Evolutionary conservation across 139 green algal species (phyloP).

Genomic region (Chlorella sp.): DNA sequence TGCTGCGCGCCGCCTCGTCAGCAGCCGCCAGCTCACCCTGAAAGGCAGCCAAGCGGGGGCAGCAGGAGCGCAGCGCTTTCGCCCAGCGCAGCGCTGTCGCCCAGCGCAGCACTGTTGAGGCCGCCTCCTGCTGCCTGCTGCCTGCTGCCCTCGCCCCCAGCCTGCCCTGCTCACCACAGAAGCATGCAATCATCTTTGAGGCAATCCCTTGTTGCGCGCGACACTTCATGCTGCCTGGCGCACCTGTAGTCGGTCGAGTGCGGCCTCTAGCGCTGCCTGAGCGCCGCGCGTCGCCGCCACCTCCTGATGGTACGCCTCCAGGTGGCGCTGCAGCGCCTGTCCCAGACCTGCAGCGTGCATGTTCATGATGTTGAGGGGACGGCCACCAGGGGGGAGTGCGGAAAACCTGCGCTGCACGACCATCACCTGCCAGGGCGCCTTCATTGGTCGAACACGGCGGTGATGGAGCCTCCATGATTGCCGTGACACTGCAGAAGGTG

Average conservation of each 20-base stretch:
- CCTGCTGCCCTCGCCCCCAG: too few species aligned
- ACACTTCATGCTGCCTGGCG: not conserved
- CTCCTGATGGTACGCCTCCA: not conserved
- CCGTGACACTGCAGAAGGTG: too few species aligned
- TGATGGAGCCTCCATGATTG: too few species aligned
- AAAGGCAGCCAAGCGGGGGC: not conserved
- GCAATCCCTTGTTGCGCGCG: not conserved
- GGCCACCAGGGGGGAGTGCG: too few species aligned
- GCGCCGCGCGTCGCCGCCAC: conserved; percentile 1
- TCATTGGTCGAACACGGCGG: too few species aligned
- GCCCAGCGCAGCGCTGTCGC: not conserved
- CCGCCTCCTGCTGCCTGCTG: too few species aligned
- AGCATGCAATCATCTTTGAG: too few species aligned
- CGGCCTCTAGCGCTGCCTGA: not conserved
- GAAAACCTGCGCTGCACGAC: too few species aligned
- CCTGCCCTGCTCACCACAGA: too few species aligned
- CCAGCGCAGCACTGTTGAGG: too few species aligned
- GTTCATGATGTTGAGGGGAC: not conserved
- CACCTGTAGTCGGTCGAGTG: not conserved
- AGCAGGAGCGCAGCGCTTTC: not conserved
- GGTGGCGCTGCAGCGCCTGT: not conserved
- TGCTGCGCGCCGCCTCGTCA: not conserved
- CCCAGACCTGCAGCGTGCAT: not conserved
- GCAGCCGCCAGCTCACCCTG: conserved; percentile 10
- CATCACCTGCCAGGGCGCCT: too few species aligned